These are phyloP conservation scores for Datisca glomerata DNA, from an alignment of 306 rosid genomes.

Conservation along the genomic window DNA sequence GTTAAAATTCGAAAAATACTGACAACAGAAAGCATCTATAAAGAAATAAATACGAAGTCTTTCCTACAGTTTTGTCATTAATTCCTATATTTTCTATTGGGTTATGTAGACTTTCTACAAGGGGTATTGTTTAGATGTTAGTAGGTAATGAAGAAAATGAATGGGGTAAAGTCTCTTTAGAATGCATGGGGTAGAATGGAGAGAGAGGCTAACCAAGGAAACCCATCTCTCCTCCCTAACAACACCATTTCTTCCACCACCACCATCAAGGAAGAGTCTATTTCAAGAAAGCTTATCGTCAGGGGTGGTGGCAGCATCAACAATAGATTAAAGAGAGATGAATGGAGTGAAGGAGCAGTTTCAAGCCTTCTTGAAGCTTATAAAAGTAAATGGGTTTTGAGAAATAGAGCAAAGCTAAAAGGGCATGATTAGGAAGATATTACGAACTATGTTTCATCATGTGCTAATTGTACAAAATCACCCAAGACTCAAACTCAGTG, in stretches of 20 bases:
- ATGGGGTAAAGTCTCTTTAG: too few species aligned
- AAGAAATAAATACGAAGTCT: too few species aligned
- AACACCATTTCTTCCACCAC: conserved; percentile 7
- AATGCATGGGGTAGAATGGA: too few species aligned
- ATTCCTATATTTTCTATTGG: too few species aligned
- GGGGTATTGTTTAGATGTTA: too few species aligned
- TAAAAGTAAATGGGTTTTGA: conserved; percentile 69
- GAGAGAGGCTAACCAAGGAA: conserved; percentile 30
- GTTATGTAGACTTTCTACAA: too few species aligned
- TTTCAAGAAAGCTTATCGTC: too few species aligned
- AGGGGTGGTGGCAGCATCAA: too few species aligned
- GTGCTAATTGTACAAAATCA: conserved; percentile 46
- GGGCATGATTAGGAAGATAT: conserved; percentile 98
- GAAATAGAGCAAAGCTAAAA: conserved; percentile 88
- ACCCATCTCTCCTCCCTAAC: conserved; percentile 37
- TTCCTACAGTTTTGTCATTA: too few species aligned
- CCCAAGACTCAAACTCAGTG: conserved; percentile 91
- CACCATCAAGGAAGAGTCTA: conserved; percentile 35
- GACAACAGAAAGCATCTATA: too few species aligned
- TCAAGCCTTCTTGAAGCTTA: conserved; percentile 78
- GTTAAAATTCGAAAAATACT: too few species aligned
- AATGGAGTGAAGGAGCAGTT: conserved; percentile 99
- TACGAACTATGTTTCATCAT: conserved; percentile 53
- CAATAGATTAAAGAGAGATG: conserved; percentile 75
- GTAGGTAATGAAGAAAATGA: conserved; percentile 40